A percentile compares a stretch with the other conserved stretches of the same genome.
Conservation (phyloP, 192 early-diverging fungal genomes). For the Thamnidium elegans region DNA sequence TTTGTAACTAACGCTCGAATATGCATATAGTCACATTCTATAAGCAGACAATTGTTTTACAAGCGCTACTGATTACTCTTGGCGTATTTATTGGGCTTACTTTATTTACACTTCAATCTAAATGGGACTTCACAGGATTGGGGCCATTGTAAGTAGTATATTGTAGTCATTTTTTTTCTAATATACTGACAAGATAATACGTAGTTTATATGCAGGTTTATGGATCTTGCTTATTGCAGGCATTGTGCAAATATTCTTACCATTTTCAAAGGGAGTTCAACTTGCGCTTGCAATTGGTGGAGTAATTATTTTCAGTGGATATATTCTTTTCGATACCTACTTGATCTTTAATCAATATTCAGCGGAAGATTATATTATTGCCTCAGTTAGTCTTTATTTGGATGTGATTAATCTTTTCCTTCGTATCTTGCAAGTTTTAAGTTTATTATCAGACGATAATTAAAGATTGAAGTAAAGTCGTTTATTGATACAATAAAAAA, state of each 20-base stretch:
- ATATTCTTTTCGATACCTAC: constrained; percentile 76
- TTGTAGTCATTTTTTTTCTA: neutral
- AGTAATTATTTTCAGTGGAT: constrained; percentile 74
- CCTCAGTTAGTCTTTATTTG: constrained; percentile 64
- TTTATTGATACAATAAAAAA: neutral
- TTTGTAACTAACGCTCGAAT: neutral
- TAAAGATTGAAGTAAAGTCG: neutral
- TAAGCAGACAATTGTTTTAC: constrained; percentile 61
- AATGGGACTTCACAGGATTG: constrained; percentile 67
- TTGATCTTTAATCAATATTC: constrained; percentile 63
- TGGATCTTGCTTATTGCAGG: constrained; percentile 58
- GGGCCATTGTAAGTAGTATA: constrained; percentile 44
- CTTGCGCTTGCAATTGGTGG: constrained; percentile 54
- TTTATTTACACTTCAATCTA: constrained; percentile 74
- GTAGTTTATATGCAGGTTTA: constrained; percentile 58
- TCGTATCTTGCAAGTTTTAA: constrained; percentile 60
- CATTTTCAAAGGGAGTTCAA: constrained; percentile 55
- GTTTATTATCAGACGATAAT: neutral
- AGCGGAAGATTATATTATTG: constrained; percentile 73
- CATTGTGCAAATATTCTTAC: constrained; percentile 68
- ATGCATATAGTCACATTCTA: constrained; percentile 57
- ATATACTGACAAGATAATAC: constrained; percentile 15
- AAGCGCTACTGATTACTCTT: constrained; percentile 71
- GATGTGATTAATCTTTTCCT: constrained; percentile 80
- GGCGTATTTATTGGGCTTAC: constrained; percentile 71